phyloP scores from a whole-genome alignment of 148 eudicot genomes.

The Limonium bicolor region DNA sequence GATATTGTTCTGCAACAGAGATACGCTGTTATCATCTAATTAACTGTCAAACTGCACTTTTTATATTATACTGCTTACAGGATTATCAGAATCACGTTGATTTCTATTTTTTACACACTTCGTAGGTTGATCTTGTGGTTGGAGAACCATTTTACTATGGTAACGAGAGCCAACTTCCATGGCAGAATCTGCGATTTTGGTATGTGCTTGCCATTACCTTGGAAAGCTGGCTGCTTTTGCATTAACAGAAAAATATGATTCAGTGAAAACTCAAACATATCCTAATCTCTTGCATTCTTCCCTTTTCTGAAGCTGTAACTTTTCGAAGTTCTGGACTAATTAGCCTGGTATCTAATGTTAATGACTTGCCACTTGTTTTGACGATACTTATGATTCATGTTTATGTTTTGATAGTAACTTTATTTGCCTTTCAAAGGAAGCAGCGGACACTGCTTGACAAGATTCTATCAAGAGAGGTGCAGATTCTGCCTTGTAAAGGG shows the following conservation, averaged over 20 bases:
- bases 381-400: neutral
- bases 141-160: slow-evolving; percentile 91
- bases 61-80: neutral
- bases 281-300: too few species aligned
- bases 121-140: slow-evolving; percentile 62
- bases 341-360: neutral
- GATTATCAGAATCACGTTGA: too few species aligned
- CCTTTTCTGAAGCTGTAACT: too few species aligned
- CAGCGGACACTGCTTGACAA: slow-evolving; percentile 54
- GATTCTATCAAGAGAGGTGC: slow-evolving; percentile 42
- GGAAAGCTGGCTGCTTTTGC: neutral
- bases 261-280: neutral
- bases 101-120: slow-evolving; percentile 4
- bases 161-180: slow-evolving; percentile 57
- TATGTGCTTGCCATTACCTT: slow-evolving; percentile 10
- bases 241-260: neutral
- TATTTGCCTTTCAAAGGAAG: slow-evolving; percentile 30
- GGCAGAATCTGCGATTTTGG: slow-evolving; percentile 92
- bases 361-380: neutral
- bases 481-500: slow-evolving; percentile 71
- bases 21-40: neutral
- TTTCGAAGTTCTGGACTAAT: too few species aligned
- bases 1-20: neutral
- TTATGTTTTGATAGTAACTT: neutral
- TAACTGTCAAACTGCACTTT: neutral